Conservation (phyloP, 2,329 filamentous ascomycete species). For the Alternaria gaisen region DNA sequence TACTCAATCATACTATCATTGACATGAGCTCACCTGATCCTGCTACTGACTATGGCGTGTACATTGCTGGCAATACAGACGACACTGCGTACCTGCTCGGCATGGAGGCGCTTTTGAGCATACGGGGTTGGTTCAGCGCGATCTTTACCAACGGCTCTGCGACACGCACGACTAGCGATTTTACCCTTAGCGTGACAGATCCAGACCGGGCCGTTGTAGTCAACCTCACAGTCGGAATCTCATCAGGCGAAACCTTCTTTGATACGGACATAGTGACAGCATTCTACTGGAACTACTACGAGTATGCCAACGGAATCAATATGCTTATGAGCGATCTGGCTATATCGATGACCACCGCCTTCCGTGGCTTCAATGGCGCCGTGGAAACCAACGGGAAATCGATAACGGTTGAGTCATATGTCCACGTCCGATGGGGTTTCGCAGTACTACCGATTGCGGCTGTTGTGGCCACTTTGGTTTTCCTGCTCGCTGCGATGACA, state of each 20-base stretch:
- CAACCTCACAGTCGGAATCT: slow-evolving; percentile 26
- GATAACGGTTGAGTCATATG: slow-evolving; percentile 20
- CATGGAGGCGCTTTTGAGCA: slow-evolving; percentile 22
- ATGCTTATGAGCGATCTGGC: slow-evolving; percentile 27
- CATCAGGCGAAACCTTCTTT: slow-evolving; percentile 26
- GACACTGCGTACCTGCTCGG: slow-evolving; percentile 17
- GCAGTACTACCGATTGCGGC: slow-evolving; percentile 18
- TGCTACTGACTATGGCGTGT: slow-evolving; percentile 19
- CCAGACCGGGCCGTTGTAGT: slow-evolving; percentile 23
- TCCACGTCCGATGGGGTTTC: slow-evolving; percentile 24
- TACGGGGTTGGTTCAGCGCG: slow-evolving; percentile 22
- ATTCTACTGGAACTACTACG: slow-evolving; percentile 28
- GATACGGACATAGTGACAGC: slow-evolving; percentile 24
- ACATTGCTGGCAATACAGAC: slow-evolving; percentile 11
- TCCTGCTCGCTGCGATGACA: slow-evolving; percentile 19
- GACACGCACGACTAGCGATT: slow-evolving; percentile 23
- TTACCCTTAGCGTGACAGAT: slow-evolving; percentile 25
- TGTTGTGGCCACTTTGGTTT: slow-evolving; percentile 17
- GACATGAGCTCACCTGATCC: slow-evolving; percentile 21
- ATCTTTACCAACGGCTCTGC: slow-evolving; percentile 28
- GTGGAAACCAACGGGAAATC: slow-evolving; percentile 17
- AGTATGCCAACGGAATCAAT: slow-evolving; percentile 20
- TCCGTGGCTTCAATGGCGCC: slow-evolving; percentile 22
- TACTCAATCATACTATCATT: slow-evolving; percentile 19
- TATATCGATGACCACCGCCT: slow-evolving; percentile 26